Evolutionary conservation across 2,329 filamentous ascomycete species (phyloP).

Genomic region (Diaporthe velutina): DNA sequence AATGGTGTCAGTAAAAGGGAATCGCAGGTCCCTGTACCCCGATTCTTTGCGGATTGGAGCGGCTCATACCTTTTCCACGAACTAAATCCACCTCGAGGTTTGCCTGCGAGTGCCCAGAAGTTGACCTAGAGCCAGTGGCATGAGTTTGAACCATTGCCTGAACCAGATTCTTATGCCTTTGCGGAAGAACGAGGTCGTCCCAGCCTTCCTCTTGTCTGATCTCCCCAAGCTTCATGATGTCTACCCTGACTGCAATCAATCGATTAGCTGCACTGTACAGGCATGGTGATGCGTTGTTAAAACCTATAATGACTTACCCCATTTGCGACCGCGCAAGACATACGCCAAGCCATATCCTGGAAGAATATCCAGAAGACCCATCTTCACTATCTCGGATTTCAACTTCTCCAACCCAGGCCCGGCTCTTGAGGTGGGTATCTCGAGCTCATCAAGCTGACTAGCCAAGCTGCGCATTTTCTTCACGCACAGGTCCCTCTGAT

Average conservation of each 20-base stretch:
- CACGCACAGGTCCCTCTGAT: not conserved
- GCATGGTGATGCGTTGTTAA: too few species aligned
- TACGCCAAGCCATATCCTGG: constrained; percentile 45
- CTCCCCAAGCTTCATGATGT: constrained; percentile 39
- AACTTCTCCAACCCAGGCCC: constrained; percentile 22
- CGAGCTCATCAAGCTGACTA: constrained; percentile 40
- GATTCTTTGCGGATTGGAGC: not conserved
- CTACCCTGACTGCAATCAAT: constrained; percentile 36
- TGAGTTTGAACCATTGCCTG: constrained; percentile 48
- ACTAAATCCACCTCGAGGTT: constrained; percentile 21
- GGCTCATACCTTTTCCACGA: constrained; percentile 9
- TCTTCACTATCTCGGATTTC: constrained; percentile 37
- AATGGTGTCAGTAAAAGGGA: not conserved
- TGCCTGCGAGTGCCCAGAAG: not conserved
- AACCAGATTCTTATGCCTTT: constrained; percentile 47
- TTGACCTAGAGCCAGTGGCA: not conserved
- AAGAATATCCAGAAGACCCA: constrained; percentile 41
- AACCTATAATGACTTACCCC: constrained; percentile 42
- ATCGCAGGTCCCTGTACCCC: not conserved
- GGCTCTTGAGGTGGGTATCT: not conserved
- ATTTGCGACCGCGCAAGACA: constrained; percentile 46
- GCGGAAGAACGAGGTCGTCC: constrained; percentile 47
- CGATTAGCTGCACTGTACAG: not conserved
- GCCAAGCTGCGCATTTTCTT: constrained; percentile 1
- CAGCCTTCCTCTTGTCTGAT: constrained; percentile 42